Conservation (phyloP, 129 eudicot species). For the Scalesia atractyloides region DNA sequence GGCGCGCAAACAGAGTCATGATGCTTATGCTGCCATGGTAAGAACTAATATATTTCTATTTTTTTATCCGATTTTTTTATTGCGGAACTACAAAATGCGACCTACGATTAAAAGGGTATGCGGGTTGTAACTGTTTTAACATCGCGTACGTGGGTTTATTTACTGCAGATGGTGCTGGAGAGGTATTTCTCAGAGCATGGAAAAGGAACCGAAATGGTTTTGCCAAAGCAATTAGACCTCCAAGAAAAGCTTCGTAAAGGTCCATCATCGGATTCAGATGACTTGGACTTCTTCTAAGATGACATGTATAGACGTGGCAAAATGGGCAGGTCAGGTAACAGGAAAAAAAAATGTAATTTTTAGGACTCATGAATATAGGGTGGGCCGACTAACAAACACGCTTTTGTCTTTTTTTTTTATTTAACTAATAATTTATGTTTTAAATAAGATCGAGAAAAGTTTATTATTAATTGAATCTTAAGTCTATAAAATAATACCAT, state of each 20-base stretch:
- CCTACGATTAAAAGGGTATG: background rate
- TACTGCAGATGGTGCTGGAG: constrained; percentile 73
- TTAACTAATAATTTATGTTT: background rate
- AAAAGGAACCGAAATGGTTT: constrained; percentile 62
- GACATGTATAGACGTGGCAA: constrained; percentile 5
- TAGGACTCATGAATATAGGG: background rate
- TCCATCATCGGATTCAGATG: constrained; percentile 44
- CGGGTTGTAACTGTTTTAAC: background rate
- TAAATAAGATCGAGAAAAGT: background rate
- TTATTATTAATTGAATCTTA: background rate
- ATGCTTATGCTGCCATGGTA: constrained; percentile 95
- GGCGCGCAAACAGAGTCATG: constrained; percentile 63
- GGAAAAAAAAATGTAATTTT: constrained; percentile 1
- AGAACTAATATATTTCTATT: constrained; percentile 6
- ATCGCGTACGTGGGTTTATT: background rate
- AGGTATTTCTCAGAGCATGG: constrained; percentile 74
- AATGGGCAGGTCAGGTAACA: background rate
- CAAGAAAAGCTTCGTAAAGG: constrained; percentile 72
- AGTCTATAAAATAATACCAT: too few relatives aligned
- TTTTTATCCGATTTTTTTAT: background rate
- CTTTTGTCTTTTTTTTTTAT: background rate
- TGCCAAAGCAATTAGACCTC: constrained; percentile 83
- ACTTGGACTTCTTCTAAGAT: constrained; percentile 43
- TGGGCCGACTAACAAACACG: background rate
- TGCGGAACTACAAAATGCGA: background rate